These are phyloP conservation scores for Mycena capillaripes DNA, from an alignment of 768 basidiomycete species.

Conservation along the genomic window DNA sequence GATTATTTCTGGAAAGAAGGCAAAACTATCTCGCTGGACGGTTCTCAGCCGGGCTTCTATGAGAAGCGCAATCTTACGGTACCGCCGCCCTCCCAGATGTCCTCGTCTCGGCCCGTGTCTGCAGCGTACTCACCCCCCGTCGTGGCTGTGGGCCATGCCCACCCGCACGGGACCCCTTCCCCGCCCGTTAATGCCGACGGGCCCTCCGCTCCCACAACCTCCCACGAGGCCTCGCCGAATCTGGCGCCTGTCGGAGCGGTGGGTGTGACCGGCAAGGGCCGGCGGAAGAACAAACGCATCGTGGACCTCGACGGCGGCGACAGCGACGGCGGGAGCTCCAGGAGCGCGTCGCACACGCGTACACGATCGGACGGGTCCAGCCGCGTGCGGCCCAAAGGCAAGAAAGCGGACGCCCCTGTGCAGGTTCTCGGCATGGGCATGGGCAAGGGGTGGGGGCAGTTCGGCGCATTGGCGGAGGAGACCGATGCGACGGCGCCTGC, in stretches of 20 bases:
- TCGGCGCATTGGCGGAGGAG: constrained; percentile 36
- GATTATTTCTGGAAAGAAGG: constrained; percentile 88
- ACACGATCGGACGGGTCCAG: constrained; percentile 47
- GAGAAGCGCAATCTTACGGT: constrained; percentile 74
- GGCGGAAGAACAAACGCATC: constrained; percentile 81
- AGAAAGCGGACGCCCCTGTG: constrained; percentile 33
- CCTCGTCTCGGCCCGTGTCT: constrained; percentile 61
- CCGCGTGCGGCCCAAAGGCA: constrained; percentile 37
- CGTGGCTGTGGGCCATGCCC: constrained; percentile 65
- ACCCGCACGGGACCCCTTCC: constrained; percentile 39
- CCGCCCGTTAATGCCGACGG: constrained; percentile 32
- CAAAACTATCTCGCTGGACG: constrained; percentile 84
- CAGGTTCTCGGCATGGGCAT: constrained; percentile 13
- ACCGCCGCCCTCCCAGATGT: constrained; percentile 65
- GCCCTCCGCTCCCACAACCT: constrained; percentile 45
- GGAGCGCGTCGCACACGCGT: constrained; percentile 47
- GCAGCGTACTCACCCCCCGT: constrained; percentile 71
- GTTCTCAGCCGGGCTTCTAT: constrained; percentile 75
- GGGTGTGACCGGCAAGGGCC: constrained; percentile 56
- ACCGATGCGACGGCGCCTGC: constrained; percentile 2
- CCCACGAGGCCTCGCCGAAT: constrained; percentile 62
- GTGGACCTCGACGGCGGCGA: constrained; percentile 79
- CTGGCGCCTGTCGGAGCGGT: constrained; percentile 52
- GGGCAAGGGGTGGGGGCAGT: constrained; percentile 31
- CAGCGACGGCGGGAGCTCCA: constrained; percentile 50